Evolutionary conservation across 345 rosid species (phyloP).

Genomic region (Eucalyptus brandiana): DNA sequence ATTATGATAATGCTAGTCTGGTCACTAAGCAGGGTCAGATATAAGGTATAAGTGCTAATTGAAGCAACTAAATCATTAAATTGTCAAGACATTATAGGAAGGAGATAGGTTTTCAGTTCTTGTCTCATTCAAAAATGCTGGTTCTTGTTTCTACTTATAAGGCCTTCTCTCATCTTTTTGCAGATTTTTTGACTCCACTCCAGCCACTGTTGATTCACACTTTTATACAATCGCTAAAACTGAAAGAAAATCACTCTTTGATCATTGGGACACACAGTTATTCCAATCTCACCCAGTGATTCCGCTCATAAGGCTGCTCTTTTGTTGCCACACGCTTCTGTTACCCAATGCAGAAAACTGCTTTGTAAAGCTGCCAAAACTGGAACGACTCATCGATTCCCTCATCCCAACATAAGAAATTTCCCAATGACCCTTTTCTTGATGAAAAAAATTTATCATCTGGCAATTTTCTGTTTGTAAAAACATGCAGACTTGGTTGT

Average conservation of each 20-base stretch:
- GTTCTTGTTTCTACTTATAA: not conserved
- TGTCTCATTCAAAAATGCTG: not conserved
- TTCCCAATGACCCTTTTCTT: not conserved
- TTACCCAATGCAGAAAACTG: not conserved
- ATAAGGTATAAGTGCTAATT: not conserved
- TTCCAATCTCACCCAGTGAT: not conserved
- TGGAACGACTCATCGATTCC: not conserved
- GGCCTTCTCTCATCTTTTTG: not conserved
- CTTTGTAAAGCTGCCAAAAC: not conserved
- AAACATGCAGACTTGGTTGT: not conserved
- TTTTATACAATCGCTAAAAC: not conserved
- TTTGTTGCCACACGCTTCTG: not conserved
- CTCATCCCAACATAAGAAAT: not conserved
- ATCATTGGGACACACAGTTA: not conserved
- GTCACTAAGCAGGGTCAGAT: not conserved
- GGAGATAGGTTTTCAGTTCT: not conserved
- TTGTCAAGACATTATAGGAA: not conserved
- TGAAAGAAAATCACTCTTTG: not conserved
- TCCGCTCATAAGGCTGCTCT: not conserved
- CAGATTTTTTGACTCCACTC: not conserved
- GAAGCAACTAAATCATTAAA: not conserved
- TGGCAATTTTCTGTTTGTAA: not conserved
- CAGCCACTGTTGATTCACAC: not conserved
- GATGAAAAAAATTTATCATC: not conserved
- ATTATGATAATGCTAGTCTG: not conserved